Evolutionary conservation across 2,329 filamentous ascomycete genomes (phyloP).

Genomic region (Thelonectria blattea): DNA sequence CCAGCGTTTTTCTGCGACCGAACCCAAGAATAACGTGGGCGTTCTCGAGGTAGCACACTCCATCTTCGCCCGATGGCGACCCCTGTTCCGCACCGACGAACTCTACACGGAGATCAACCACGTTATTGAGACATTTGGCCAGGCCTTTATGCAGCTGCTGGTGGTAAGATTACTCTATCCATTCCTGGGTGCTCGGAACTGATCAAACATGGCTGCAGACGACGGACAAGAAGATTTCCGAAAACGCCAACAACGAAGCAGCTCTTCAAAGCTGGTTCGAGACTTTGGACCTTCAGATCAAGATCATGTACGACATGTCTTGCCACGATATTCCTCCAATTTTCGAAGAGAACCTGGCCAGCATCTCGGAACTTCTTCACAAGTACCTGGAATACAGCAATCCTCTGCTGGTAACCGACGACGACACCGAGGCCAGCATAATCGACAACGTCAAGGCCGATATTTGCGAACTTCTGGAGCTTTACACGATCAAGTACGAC

Average conservation of each 20-base stretch:
- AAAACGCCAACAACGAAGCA: slow-evolving; percentile 76
- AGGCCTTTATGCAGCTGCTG: slow-evolving; percentile 82
- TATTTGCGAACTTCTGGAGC: slow-evolving; percentile 87
- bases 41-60: slow-evolving; percentile 97
- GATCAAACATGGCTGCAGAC: slow-evolving; percentile 50
- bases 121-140: slow-evolving; percentile 83
- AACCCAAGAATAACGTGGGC: slow-evolving; percentile 87
- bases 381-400: slow-evolving; percentile 95
- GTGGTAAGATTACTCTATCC: slow-evolving; percentile 56
- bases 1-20: slow-evolving; percentile 79
- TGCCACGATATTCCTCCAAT: slow-evolving; percentile 94
- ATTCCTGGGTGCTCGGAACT: slow-evolving; percentile 9
- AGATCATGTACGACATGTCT: slow-evolving; percentile 95
- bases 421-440: slow-evolving; percentile 86
- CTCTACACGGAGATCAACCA: slow-evolving; percentile 97
- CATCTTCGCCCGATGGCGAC: slow-evolving; percentile 95
- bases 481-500: slow-evolving; percentile 94
- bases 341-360: slow-evolving; percentile 85
- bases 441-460: slow-evolving; percentile 89
- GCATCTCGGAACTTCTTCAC: slow-evolving; percentile 80
- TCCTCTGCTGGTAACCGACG: slow-evolving; percentile 78
- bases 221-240: slow-evolving; percentile 74
- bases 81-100: slow-evolving; percentile 89
- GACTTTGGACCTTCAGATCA: slow-evolving; percentile 85
- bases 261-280: slow-evolving; percentile 80